Base-by-base conservation (phyloP, 202 grass and related monocot species). In the Dendrocalamus latiflorus region DNA sequence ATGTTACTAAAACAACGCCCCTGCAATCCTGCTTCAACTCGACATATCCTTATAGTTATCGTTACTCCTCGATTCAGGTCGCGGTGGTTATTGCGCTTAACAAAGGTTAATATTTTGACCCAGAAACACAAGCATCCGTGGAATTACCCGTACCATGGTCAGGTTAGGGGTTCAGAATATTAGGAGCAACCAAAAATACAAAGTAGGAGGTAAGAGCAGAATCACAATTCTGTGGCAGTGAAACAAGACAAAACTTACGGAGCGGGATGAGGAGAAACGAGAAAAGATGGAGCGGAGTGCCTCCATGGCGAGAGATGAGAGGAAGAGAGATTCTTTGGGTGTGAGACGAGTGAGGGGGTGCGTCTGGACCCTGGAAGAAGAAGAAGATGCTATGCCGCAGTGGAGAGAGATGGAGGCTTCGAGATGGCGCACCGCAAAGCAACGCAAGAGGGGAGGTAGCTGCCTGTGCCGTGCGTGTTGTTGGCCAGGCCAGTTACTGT, bases 241-340 rank as follows among this genome's bases (percentile, higher is more conserved):
- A 74, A 67, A 1, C 26, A 14, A 53, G 24, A 36, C 28, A 21
- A 43, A 54, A 86, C 74, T 83, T 83, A 90, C 84, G 53, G 61
- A 48, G 64, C 74, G 56, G 77, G 77, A 45, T 47, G 80, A 80
- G 73, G 74, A 90, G 75, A 75, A 84, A 51, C 88, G 49, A 37
- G 75, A 87, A 71, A 87, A 79, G 80, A 90, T 84, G 75, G 75
- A 76, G 75, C 88, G 84, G 37, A 87, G 80, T 83, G 84, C 84
- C 88, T 90, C 88, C 88, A 90, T 90, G 67, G n/a, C n/a, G 53
- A 33, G 78, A 21, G 60, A 77, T 18, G 9, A 44, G 45, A 2
- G 41, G 75, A 50, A 30, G 30, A 28, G 12, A 26, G 41, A 9
- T 70, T 48, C 67, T 70, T n/a, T 48, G 42, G 12, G 21, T 1